Evolutionary conservation across 208 protist genomes (phyloP).

Genomic region (Trypanosoma melophagium): DNA sequence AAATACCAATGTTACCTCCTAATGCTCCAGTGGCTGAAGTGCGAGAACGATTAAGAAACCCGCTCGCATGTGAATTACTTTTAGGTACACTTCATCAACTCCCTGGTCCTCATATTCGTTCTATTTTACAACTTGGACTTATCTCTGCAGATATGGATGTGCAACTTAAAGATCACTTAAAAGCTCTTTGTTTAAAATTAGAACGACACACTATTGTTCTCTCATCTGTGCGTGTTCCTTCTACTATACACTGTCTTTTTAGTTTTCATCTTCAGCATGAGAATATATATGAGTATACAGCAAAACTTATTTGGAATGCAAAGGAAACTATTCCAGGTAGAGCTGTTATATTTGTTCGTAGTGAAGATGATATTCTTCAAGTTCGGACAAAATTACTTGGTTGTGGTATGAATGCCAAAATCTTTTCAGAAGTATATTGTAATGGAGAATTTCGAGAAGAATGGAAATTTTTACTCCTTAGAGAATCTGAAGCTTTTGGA

Average conservation of each 20-base stretch:
- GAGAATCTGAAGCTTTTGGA: constrained; percentile 75
- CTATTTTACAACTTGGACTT: constrained; percentile 75
- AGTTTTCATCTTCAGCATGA: constrained; percentile 56
- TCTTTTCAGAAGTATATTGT: constrained; percentile 79
- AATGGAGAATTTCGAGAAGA: constrained; percentile 43
- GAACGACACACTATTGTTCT: constrained; percentile 70
- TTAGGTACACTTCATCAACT: constrained; percentile 84
- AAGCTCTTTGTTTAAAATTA: constrained; percentile 75
- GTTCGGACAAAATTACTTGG: constrained; percentile 55
- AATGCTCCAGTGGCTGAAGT: constrained; percentile 44
- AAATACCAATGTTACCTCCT: constrained; percentile 60
- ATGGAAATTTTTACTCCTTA: constrained; percentile 79
- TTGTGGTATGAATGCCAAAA: constrained; percentile 69
- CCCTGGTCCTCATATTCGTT: constrained; percentile 81
- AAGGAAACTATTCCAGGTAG: constrained; percentile 67
- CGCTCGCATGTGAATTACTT: constrained; percentile 67
- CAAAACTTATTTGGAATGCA: constrained; percentile 64
- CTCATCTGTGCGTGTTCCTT: constrained; percentile 62
- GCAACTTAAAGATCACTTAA: constrained; percentile 69
- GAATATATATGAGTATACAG: constrained; percentile 47
- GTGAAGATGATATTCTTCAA: constrained; percentile 54
- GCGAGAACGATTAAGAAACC: constrained; percentile 72
- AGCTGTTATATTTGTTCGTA: constrained; percentile 61
- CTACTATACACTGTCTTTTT: constrained; percentile 82
- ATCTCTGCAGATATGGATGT: constrained; percentile 74